phyloP scores from a whole-genome alignment of 352 stramenopile species.

The Phytophthora aleatoria region DNA sequence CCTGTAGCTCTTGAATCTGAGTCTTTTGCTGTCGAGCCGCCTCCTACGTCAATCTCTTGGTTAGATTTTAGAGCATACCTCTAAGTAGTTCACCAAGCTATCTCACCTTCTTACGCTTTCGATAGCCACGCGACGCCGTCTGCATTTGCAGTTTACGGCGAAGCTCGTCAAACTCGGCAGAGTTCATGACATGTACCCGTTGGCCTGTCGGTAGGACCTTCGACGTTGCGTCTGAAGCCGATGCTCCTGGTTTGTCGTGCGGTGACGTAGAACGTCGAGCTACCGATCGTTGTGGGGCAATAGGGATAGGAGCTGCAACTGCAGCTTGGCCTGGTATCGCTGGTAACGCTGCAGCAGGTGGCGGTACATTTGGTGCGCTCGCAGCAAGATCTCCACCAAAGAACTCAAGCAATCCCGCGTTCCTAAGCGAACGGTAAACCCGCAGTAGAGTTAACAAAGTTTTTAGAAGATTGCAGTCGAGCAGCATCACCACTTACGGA shows the following conservation, averaged over 20 bases:
- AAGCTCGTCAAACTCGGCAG: slow-evolving; percentile 30
- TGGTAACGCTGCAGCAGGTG: background rate
- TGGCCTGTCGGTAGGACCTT: slow-evolving; percentile 24
- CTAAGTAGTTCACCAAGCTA: background rate
- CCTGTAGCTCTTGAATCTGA: slow-evolving; percentile 24
- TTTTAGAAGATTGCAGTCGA: background rate
- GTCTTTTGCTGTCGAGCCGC: slow-evolving; percentile 25
- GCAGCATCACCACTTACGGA: background rate
- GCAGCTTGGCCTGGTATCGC: background rate
- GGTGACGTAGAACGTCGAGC: background rate
- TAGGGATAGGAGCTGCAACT: background rate
- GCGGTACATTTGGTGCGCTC: background rate
- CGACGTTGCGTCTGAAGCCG: background rate
- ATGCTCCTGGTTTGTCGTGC: background rate
- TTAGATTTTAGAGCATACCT: background rate
- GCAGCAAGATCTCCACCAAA: slow-evolving; percentile 1
- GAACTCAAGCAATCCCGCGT: background rate
- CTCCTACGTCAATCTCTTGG: slow-evolving; percentile 11
- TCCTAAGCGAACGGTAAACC: background rate
- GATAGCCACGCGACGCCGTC: slow-evolving; percentile 38
- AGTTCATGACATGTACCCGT: slow-evolving; percentile 25
- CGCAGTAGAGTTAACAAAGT: background rate
- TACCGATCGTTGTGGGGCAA: background rate
- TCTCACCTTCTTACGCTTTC: slow-evolving; percentile 43
- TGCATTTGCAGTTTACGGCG: slow-evolving; percentile 41